Percentiles rank a stretch among this genome's conserved stretches.
Conservation (phyloP, 805 yeast genomes). For the Pichia scutulata region DNA sequence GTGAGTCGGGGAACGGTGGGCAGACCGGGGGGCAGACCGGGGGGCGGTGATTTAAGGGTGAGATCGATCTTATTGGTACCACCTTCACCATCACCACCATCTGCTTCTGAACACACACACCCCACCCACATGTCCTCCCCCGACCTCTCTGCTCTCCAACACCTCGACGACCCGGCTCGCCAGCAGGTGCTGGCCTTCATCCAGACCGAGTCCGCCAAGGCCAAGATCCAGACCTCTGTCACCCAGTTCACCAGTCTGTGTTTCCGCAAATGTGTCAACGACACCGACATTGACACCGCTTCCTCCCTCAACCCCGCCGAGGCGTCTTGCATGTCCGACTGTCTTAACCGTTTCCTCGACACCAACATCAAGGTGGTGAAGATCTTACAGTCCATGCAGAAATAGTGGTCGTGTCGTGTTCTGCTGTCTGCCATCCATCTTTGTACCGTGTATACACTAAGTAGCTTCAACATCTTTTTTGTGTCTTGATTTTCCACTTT, state of each 20-base stretch:
- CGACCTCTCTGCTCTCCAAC: slow-evolving; percentile 21
- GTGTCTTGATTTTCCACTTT: no score
- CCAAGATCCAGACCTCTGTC: slow-evolving; percentile 79
- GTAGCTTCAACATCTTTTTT: no score
- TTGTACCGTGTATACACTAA: no score
- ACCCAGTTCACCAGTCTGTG: slow-evolving; percentile 88
- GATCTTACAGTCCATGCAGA: slow-evolving; percentile 22
- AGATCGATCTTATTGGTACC: no score
- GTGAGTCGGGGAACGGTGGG: no score
- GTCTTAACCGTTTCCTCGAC: slow-evolving; percentile 81
- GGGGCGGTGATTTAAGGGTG: no score
- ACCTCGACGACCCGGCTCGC: slow-evolving; percentile 60
- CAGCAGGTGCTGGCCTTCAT: slow-evolving; percentile 68
- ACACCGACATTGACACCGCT: slow-evolving; percentile 26
- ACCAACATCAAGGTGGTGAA: slow-evolving; percentile 81
- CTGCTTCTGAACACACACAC: no score
- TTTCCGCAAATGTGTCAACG: slow-evolving; percentile 72
- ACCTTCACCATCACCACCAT: not conserved
- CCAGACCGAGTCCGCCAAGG: slow-evolving; percentile 77
- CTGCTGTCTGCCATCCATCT: no score
- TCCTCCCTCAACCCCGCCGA: slow-evolving; percentile 51
- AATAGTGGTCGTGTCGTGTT: slow-evolving; percentile 1
- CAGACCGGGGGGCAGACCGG: not conserved
- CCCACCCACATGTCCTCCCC: slow-evolving; percentile 8
- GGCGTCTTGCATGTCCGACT: slow-evolving; percentile 66